Evolutionary conservation across 768 basidiomycete species (phyloP).

Genomic region (Hericium rajendrae): DNA sequence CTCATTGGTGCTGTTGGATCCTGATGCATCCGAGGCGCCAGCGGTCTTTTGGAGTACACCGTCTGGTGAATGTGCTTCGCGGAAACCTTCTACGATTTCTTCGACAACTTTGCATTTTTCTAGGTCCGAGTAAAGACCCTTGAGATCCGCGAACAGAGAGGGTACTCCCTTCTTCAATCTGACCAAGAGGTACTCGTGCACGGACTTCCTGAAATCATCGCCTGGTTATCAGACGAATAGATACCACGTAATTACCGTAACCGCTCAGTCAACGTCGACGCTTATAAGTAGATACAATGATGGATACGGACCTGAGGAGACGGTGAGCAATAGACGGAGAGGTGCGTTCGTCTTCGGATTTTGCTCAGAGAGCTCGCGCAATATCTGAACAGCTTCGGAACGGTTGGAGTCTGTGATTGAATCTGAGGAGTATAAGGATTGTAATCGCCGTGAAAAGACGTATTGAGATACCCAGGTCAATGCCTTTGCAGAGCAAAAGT

Average conservation of each 20-base stretch:
- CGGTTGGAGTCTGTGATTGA: slow-evolving; percentile 40
- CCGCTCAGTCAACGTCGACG: background rate
- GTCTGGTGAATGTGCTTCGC: slow-evolving; percentile 26
- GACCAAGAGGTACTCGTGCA: slow-evolving; percentile 54
- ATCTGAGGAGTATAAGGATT: slow-evolving; percentile 18
- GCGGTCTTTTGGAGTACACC: slow-evolving; percentile 1
- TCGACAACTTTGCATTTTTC: slow-evolving; percentile 63
- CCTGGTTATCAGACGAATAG: slow-evolving; percentile 26
- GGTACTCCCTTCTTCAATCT: slow-evolving; percentile 82
- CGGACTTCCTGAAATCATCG: slow-evolving; percentile 57
- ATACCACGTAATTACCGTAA: background rate
- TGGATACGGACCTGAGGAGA: slow-evolving; percentile 38
- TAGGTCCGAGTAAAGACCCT: slow-evolving; percentile 62
- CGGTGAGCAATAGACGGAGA: slow-evolving; percentile 58
- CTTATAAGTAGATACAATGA: background rate
- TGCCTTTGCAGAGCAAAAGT: slow-evolving; percentile 54
- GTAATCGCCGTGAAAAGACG: background rate
- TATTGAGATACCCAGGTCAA: slow-evolving; percentile 48
- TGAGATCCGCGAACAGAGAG: slow-evolving; percentile 87
- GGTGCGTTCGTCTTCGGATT: slow-evolving; percentile 66
- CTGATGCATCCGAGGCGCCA: slow-evolving; percentile 1
- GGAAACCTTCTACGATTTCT: slow-evolving; percentile 48
- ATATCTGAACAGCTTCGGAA: slow-evolving; percentile 40
- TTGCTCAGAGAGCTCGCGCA: slow-evolving; percentile 51
- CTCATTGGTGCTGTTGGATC: slow-evolving; percentile 25